A percentile compares a stretch with the other conserved stretches of the same genome.
These are phyloP conservation scores for Chaetomiaceae sp. DNA, from an alignment of 2,329 filamentous ascomycete genomes.

Conservation along the genomic window DNA sequence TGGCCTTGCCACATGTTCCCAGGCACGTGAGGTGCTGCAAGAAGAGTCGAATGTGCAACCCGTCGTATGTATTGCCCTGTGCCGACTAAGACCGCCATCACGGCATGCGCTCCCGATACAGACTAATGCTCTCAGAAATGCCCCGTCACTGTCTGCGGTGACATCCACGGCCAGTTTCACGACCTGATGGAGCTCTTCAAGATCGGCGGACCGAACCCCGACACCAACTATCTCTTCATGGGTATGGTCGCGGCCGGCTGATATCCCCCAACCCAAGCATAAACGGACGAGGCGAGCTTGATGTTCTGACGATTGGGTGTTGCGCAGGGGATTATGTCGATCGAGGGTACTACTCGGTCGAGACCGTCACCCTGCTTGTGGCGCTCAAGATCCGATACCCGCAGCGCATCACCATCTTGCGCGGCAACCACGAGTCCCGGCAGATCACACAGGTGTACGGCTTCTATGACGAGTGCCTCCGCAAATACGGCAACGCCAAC, in stretches of 20 bases:
- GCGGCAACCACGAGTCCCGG: conserved; percentile 97
- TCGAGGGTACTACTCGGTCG: conserved; percentile 96
- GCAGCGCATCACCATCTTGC: conserved; percentile 94
- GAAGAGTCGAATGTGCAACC: conserved; percentile 99
- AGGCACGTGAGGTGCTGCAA: conserved; percentile 94
- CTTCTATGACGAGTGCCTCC: conserved; percentile 98
- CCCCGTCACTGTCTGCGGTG: conserved; percentile 95
- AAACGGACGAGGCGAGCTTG: conserved; percentile 5
- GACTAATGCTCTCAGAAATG: conserved; percentile 66
- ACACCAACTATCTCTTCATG: conserved; percentile 99
- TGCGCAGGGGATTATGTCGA: conserved; percentile 88
- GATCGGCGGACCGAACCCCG: conserved; percentile 94
- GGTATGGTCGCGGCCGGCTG: conserved; percentile 51
- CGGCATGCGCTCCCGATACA: background rate
- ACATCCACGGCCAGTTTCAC: conserved; percentile 99
- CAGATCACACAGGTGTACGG: conserved; percentile 99
- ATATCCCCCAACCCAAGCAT: conserved; percentile 2
- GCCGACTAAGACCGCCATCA: background rate
- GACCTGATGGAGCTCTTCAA: conserved; percentile 99
- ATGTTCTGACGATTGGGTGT: conserved; percentile 17
- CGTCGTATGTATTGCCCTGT: conserved; percentile 61
- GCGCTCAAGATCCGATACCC: conserved; percentile 98
- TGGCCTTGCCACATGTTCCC: conserved; percentile 11
- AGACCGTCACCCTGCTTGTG: conserved; percentile 94
- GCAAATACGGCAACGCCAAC: conserved; percentile 98